Base-by-base conservation (phyloP, 2,329 filamentous ascomycete species). In the Diaporthe destruens region DNA sequence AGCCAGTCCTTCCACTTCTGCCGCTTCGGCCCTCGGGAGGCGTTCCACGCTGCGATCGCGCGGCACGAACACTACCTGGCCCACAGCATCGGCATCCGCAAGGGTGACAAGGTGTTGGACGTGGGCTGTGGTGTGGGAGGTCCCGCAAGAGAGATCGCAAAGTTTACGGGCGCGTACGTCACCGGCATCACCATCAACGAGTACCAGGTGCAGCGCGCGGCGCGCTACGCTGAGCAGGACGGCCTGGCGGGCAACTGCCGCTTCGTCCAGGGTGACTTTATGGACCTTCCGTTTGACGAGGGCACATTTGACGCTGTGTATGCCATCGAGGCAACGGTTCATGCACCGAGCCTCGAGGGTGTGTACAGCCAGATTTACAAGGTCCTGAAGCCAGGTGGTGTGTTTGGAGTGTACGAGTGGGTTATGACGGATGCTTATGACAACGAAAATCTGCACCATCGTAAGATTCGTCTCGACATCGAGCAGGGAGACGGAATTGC, bases 331-430 rank as follows among this genome's bases (percentile, higher is more conserved):
- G 92, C 92, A 7, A 94, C 93, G 20, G 91, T 93, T 57, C 92
- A 94, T 80, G 92, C 92, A 4, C 92, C 92, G 32, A 90, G 88
- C 32, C 86, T 94, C 54, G 90, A 92, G 79, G 92, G 90, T 68
- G 92, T 94, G 75, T 94, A 94, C 83, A 87, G 85, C 76, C 88
- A 94, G 81, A 93, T 94, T 76, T 92, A 89, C 86, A 90, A 90
- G 69, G 91, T 94, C 53, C 85, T 94, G 75, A 94, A 94, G 86
- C 92, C 92, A 25, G 92, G 92, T 74, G 92, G 92, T 80, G 87
- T 91, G 54, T 94, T 94, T 76, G 92, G 92, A 79, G 92, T 94
- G 49, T 94, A 94, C 81, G 92, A 94, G 80, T 94, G 92, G 92
- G 86, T 94, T 79, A 94, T 94, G 92, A 94, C 92, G 16, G 92